A percentile compares a stretch with the other conserved stretches of the same genome.
Evolutionary conservation across 2,329 filamentous ascomycete genomes (phyloP).

Genomic region (Iodosphaeria phyllophila): DNA sequence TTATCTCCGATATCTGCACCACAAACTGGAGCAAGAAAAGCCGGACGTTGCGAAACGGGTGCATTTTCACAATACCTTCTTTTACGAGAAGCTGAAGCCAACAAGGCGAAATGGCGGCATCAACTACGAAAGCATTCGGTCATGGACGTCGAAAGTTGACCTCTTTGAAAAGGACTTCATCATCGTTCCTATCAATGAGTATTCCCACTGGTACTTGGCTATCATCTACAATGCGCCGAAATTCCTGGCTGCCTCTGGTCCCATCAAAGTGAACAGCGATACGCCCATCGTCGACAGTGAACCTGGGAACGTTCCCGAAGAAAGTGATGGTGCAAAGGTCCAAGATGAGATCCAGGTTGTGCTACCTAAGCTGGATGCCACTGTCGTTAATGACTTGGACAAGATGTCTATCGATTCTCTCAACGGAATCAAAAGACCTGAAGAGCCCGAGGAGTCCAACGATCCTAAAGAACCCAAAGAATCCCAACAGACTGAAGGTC

Average conservation of each 20-base stretch:
- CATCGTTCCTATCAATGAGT: conserved; percentile 79
- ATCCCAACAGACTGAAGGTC: no score
- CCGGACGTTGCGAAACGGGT: conserved; percentile 43
- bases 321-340: no score
- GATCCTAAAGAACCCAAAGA: no score
- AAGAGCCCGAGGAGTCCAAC: no score
- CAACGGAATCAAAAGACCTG: no score
- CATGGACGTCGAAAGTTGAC: conserved; percentile 77
- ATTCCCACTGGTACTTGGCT: conserved; percentile 80
- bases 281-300: no score
- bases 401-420: no score
- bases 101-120: conserved; percentile 34
- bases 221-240: conserved; percentile 80
- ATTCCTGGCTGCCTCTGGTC: conserved; percentile 22
- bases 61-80: conserved; percentile 86
- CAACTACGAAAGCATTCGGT: conserved; percentile 70
- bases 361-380: no score
- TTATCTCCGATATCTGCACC: conserved; percentile 59
- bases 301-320: no score
- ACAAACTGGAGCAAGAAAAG: conserved; percentile 32
- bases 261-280: no score
- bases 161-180: conserved; percentile 77
- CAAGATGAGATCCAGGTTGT: no score
- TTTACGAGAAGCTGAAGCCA: conserved; percentile 62
- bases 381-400: no score